These are phyloP conservation scores for Irpex sp. DNA, from an alignment of 1,284 basidiomycete species.

Conservation along the genomic window DNA sequence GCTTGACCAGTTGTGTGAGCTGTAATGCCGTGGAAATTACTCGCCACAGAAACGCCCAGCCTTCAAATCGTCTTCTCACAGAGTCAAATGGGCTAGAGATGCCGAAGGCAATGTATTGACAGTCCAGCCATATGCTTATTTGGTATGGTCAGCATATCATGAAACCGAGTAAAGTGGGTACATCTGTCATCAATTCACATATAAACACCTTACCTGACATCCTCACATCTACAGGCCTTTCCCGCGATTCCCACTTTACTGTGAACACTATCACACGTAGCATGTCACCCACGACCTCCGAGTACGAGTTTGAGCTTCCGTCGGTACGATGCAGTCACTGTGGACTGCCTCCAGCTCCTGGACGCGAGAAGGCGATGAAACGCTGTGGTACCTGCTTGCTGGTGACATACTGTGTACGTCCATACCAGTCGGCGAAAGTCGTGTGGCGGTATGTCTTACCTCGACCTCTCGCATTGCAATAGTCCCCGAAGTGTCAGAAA, in stretches of 20 bases:
- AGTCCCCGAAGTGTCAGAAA: conserved; percentile 7
- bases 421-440: neutral
- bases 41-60: neutral
- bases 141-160: neutral
- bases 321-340: conserved; percentile 7
- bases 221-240: neutral
- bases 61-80: neutral
- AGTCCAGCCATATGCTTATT: neutral
- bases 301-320: conserved; percentile 1
- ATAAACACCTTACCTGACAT: neutral
- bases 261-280: neutral
- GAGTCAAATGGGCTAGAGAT: neutral
- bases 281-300: neutral
- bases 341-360: neutral
- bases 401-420: conserved; percentile 7
- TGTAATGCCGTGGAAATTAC: neutral
- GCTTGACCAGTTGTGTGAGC: neutral
- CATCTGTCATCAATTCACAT: neutral
- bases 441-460: neutral
- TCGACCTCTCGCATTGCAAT: neutral
- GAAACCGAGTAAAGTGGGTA: neutral
- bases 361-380: conserved; percentile 1
- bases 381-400: conserved; percentile 4
- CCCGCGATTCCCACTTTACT: neutral
- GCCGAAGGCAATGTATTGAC: neutral